Conservation (phyloP, 2,329 filamentous ascomycete genomes). For the Sporothrix brasiliensis region DNA sequence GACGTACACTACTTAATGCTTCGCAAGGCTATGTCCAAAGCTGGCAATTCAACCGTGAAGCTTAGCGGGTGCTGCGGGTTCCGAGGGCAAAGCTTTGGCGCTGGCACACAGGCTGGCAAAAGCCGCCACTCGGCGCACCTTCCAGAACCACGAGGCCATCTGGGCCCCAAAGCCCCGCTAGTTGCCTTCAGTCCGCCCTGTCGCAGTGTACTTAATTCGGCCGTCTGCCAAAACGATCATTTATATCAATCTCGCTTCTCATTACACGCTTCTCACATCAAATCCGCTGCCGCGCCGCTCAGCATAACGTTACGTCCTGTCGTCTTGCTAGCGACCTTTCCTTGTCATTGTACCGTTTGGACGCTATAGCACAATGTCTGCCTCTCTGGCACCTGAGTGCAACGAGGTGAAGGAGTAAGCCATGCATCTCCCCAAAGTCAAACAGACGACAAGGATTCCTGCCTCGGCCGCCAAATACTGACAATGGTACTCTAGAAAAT, state of each 20-base stretch:
- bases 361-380: conserved; percentile 67
- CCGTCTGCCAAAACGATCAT: neutral
- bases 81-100: neutral
- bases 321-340: neutral
- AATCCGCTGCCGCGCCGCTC: neutral
- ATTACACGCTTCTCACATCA: neutral
- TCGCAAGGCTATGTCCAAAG: neutral
- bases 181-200: neutral
- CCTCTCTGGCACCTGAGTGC: conserved; percentile 90
- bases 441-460: neutral
- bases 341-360: neutral
- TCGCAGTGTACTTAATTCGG: neutral
- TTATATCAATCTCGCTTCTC: conserved; percentile 3
- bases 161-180: neutral
- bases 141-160: conserved; percentile 10
- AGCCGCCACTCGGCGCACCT: conserved; percentile 27
- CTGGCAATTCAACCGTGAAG: neutral
- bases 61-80: conserved; percentile 18
- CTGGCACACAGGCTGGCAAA: neutral
- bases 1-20: neutral
- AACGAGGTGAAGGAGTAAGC: conserved; percentile 93
- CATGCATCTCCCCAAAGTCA: neutral
- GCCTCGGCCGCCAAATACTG: conserved; percentile 16
- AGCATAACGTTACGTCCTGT: neutral
- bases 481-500: conserved; percentile 62